Conservation (phyloP, 2,329 filamentous ascomycete genomes). For the Trichocomaceae sp. region DNA sequence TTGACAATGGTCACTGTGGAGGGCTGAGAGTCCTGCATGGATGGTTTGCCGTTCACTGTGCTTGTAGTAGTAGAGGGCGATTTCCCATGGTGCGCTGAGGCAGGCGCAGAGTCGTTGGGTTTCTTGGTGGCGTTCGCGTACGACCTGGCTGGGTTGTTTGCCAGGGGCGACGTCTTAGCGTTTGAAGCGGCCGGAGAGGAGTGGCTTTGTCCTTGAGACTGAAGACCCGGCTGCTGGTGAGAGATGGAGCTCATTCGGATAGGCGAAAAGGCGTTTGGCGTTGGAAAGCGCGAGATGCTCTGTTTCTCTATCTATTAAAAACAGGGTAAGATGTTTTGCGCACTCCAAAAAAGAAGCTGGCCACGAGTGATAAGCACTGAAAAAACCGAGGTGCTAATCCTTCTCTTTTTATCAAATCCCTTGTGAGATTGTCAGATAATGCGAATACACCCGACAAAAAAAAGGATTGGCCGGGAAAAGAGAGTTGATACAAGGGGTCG, state of each 20-base stretch:
- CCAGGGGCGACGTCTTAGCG: slow-evolving; percentile 39
- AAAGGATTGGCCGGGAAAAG: neutral
- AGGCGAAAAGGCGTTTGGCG: slow-evolving; percentile 27
- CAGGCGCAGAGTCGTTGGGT: slow-evolving; percentile 46
- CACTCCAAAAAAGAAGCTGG: neutral
- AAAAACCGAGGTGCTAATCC: neutral
- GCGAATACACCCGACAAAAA: slow-evolving; percentile 1
- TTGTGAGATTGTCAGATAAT: neutral
- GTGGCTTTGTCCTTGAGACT: slow-evolving; percentile 45
- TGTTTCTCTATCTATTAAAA: neutral
- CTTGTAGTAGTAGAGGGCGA: slow-evolving; percentile 60
- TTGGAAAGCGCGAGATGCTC: slow-evolving; percentile 20
- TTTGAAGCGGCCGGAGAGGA: slow-evolving; percentile 43
- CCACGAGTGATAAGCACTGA: neutral
- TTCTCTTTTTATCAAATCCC: neutral
- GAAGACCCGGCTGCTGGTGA: slow-evolving; percentile 40
- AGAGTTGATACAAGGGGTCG: neutral
- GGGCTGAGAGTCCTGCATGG: slow-evolving; percentile 41
- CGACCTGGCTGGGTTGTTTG: slow-evolving; percentile 48
- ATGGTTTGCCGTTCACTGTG: slow-evolving; percentile 68
- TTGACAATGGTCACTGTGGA: slow-evolving; percentile 57
- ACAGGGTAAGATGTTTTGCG: neutral
- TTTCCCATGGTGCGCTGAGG: slow-evolving; percentile 51
- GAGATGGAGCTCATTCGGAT: slow-evolving; percentile 53
- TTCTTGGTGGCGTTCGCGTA: slow-evolving; percentile 59